Evolutionary conservation across 176 grass and related monocot genomes (phyloP), one percentile per base, ranked within the genome.

Genomic region (Ampelocalamus luodianensis): DNA sequence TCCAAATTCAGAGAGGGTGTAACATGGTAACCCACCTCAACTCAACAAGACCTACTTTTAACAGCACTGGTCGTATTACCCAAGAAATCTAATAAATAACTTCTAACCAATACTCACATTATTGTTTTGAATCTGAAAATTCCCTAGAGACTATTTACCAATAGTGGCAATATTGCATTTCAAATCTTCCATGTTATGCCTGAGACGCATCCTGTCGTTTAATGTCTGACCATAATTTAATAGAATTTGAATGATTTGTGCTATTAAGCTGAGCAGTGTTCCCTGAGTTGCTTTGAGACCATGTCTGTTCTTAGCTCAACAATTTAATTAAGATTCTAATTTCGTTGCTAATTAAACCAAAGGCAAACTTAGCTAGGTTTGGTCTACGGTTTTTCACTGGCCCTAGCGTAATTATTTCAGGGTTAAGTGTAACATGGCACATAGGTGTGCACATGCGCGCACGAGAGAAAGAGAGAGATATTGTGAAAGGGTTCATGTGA

Each of bases 81-180:
- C 48, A 23, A 59, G 15, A 71, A 82, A 69, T 69, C 51, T 45
- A 15, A 64, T 64, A 32, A 64, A 32, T 32, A 64, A 64, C n/a
- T 32, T 64, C 26, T 64, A 15, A 34, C 12, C 12, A 64, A 34
- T 15, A 64, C 27, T 51, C 71, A 51, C 4, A 17, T 68, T 53
- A 15, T 80, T 53, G 10, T 61, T 84, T 65, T 74, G 4, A 48
- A 54, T 42, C 20, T 75, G 10, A 36, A 17, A 76, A 24, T 65
- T 36, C 15, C 29, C 13, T 32, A 53, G 20, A 49, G 4, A 8
- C 48, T 10, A 53, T 22, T 36, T 53, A 53, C 29, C 16, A 17
- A 54, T 54, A 54, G 20, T 54, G 32, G 8, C 16, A 54, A 53
- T 74, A 34, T 53, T 36, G 48, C 20, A 46, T 37, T 71, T 59